Conservation (phyloP, 2,329 filamentous ascomycete genomes). For the Ustulina deusta region DNA sequence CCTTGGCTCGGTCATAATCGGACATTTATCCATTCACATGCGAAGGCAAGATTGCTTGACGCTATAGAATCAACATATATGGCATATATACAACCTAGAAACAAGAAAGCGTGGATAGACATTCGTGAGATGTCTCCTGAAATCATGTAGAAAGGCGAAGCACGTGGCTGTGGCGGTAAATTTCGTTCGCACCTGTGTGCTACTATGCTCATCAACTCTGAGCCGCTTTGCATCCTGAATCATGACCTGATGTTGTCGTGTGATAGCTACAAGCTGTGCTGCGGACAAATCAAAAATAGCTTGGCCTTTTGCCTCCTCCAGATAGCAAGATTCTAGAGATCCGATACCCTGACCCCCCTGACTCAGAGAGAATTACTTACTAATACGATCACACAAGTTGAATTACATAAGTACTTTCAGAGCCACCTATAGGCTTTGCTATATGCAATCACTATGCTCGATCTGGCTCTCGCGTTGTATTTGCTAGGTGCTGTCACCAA, state of each 20-base stretch:
- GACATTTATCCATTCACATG: no score
- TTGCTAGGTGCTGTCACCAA: not conserved
- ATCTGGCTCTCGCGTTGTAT: not conserved
- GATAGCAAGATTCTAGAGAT: not conserved
- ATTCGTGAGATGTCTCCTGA: slow-evolving; percentile 1
- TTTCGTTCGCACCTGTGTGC: not conserved
- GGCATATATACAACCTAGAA: not conserved
- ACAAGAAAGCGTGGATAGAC: no score
- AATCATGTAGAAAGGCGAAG: not conserved
- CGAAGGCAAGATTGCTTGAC: not conserved
- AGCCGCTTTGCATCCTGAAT: not conserved
- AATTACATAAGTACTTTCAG: not conserved
- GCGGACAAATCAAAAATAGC: not conserved
- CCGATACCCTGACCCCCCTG: not conserved
- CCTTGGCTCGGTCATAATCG: not conserved
- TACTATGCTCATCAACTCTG: not conserved
- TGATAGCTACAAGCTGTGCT: not conserved
- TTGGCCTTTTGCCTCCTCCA: not conserved
- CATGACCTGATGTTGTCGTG: not conserved
- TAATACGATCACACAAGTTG: not conserved
- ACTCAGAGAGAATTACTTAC: not conserved
- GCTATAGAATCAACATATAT: not conserved
- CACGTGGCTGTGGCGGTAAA: slow-evolving; percentile 5
- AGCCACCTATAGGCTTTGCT: not conserved
- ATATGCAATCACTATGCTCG: not conserved